phyloP scores from a whole-genome alignment of 148 eudicot genomes.

The Nepenthes gracilis region DNA sequence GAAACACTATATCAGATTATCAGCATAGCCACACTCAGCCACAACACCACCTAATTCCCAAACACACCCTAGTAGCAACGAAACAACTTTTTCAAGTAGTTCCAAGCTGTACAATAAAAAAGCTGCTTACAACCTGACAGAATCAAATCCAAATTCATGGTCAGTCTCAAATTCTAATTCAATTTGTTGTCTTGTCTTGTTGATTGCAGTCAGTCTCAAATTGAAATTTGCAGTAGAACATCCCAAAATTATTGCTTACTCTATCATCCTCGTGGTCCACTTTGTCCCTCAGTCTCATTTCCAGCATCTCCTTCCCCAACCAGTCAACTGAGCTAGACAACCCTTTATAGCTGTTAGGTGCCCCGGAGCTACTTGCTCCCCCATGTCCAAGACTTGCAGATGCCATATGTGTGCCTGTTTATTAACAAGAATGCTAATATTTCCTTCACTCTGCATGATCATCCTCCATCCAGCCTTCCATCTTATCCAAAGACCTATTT shows the following conservation, averaged over 20 bases:
- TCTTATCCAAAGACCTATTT: background rate
- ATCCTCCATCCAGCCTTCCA: constrained; percentile 22
- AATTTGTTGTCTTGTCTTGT: too few species aligned
- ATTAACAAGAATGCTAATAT: constrained; percentile 12
- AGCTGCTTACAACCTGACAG: background rate
- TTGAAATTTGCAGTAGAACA: background rate
- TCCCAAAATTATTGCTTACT: constrained; percentile 28
- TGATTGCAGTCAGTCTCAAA: too few species aligned
- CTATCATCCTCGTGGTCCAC: constrained; percentile 69
- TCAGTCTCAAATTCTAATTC: too few species aligned
- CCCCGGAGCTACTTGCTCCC: constrained; percentile 74
- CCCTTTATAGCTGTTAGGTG: constrained; percentile 49
- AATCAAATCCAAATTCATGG: background rate
- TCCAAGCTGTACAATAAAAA: too few species aligned
- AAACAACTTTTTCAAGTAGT: too few species aligned
- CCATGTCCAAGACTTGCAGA: constrained; percentile 73
- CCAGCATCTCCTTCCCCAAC: constrained; percentile 95
- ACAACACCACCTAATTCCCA: too few species aligned
- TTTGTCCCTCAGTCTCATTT: constrained; percentile 77
- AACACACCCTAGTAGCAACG: too few species aligned
- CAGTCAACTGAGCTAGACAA: constrained; percentile 90
- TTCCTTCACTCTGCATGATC: constrained; percentile 11
- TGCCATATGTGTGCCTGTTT: constrained; percentile 39
- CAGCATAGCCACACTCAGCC: too few species aligned
- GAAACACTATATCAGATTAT: too few species aligned